Evolutionary conservation across 441 rosid species (phyloP).

Genomic region (Dalechampia spathulata): DNA sequence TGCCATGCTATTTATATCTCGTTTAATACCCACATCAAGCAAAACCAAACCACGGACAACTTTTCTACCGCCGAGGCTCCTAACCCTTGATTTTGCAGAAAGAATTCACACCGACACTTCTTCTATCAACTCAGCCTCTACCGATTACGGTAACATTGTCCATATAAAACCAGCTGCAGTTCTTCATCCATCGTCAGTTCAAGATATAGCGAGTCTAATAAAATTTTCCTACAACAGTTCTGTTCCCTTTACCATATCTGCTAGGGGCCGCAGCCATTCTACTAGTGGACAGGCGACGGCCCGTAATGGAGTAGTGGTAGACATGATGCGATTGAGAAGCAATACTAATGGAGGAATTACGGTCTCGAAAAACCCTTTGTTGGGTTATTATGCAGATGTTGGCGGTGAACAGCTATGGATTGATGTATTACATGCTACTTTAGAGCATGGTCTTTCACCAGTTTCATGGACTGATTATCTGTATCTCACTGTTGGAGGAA

Average conservation of each 20-base stretch:
- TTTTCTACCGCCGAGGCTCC: conserved; percentile 9
- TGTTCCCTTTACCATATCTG: conserved; percentile 49
- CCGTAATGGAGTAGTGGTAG: conserved; percentile 56
- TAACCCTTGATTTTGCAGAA: conserved; percentile 11
- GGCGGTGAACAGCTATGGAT: conserved; percentile 82
- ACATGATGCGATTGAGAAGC: conserved; percentile 52
- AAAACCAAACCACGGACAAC: conserved; percentile 21
- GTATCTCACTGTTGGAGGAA: conserved; percentile 85
- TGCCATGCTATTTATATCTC: conserved; percentile 25
- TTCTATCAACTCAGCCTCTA: conserved; percentile 42
- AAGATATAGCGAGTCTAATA: conserved; percentile 47
- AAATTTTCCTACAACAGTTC: conserved; percentile 32
- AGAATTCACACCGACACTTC: conserved; percentile 37
- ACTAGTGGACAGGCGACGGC: conserved; percentile 74
- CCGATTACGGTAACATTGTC: conserved; percentile 63
- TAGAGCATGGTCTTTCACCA: conserved; percentile 58
- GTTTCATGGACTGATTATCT: conserved; percentile 82
- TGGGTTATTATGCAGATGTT: conserved; percentile 58
- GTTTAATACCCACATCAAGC: conserved; percentile 20
- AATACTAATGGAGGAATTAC: conserved; percentile 22
- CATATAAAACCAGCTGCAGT: conserved; percentile 52
- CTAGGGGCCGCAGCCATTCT: conserved; percentile 81
- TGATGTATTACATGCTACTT: conserved; percentile 51
- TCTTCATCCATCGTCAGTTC: conserved; percentile 45
- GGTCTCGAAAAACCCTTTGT: conserved; percentile 10